Evolutionary conservation across 2,329 filamentous ascomycete species (phyloP).

Genomic region (Boeremia lycopersici): DNA sequence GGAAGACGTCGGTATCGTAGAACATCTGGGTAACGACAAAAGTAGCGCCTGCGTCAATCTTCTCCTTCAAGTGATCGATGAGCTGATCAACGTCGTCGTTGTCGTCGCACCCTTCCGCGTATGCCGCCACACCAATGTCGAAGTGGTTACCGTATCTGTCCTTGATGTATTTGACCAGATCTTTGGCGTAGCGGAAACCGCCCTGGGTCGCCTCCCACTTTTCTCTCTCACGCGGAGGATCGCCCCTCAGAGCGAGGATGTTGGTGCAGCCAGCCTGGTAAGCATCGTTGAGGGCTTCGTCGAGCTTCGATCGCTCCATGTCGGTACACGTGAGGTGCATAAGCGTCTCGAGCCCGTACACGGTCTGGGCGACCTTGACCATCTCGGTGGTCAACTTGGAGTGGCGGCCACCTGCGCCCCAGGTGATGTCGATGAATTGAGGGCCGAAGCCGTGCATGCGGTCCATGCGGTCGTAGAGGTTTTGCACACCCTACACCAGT

Average conservation of each 20-base stretch:
- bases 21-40: conserved; percentile 99
- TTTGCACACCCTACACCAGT: conserved; percentile 76
- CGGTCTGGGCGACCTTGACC: conserved; percentile 93
- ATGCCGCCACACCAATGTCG: conserved; percentile 95
- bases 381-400: conserved; percentile 96
- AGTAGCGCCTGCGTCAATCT: conserved; percentile 89
- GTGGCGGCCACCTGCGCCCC: conserved; percentile 91
- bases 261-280: conserved; percentile 97
- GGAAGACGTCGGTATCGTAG: conserved; percentile 95
- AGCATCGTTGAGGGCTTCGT: conserved; percentile 82
- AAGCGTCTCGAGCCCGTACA: conserved; percentile 95
- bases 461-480: conserved; percentile 99
- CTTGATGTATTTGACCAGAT: conserved; percentile 84
- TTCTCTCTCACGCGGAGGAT: conserved; percentile 91
- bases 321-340: conserved; percentile 99
- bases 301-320: conserved; percentile 92
- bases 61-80: conserved; percentile 93
- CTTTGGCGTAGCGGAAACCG: conserved; percentile 89
- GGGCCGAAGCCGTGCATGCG: conserved; percentile 95
- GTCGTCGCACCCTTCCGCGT: conserved; percentile 94
- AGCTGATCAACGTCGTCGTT: conserved; percentile 84
- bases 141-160: conserved; percentile 85
- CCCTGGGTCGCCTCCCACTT: conserved; percentile 89
- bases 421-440: conserved; percentile 97
- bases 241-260: conserved; percentile 90